A percentile compares a stretch with the other conserved stretches of the same genome.
Conservation (phyloP, 2,329 filamentous ascomycete genomes). For the Davidsoniella neocaledoniae region DNA sequence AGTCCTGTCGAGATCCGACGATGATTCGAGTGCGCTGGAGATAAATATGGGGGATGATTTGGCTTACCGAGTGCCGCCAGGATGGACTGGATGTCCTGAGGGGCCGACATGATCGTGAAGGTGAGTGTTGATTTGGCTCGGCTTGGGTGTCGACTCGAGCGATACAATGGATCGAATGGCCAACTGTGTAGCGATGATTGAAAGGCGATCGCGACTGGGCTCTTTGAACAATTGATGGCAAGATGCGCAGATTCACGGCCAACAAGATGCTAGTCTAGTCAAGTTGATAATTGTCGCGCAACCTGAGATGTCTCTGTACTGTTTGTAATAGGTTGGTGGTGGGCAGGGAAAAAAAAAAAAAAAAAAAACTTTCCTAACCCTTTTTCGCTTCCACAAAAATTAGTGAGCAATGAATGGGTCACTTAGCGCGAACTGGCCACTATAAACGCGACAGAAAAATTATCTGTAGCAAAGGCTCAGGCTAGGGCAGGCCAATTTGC, state of each 20-base stretch:
- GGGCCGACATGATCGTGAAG: conserved; percentile 9
- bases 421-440: neutral
- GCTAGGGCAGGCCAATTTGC: no score
- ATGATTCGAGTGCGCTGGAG: neutral
- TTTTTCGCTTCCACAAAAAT: neutral
- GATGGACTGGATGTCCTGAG: conserved; percentile 29
- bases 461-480: neutral
- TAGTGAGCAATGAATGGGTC: no score
- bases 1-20: neutral
- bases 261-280: neutral
- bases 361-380: neutral
- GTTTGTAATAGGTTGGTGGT: no score
- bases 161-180: neutral
- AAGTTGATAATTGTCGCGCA: neutral
- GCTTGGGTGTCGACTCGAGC: neutral
- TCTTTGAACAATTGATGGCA: neutral
- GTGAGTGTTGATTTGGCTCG: neutral
- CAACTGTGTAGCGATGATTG: neutral
- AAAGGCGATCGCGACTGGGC: neutral
- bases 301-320: conserved; percentile 1
- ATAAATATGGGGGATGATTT: neutral
- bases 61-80: conserved; percentile 31
- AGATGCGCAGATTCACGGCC: neutral
- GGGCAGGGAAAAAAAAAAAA: neutral
- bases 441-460: neutral